Evolutionary conservation across 140 eudicot species (phyloP).

Genomic region (Ambrosia hybrid): DNA sequence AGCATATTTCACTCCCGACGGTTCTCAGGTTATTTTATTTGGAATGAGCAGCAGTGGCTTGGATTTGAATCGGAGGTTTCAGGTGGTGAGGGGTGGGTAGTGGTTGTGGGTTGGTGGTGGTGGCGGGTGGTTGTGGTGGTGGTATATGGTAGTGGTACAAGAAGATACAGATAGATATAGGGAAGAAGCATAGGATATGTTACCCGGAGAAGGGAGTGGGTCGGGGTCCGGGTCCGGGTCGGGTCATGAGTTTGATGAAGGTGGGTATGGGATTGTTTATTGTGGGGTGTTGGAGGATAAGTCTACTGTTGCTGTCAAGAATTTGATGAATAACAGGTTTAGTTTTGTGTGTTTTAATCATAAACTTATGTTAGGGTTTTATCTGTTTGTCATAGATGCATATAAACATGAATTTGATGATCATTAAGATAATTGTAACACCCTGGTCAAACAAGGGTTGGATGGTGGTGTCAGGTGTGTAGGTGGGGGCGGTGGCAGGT

Average conservation of each 20-base stretch:
- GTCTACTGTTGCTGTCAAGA: constrained; percentile 79
- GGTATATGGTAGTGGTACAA: constrained; percentile 14
- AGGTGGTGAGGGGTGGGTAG: too few species aligned
- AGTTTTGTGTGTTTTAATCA: not conserved
- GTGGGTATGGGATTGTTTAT: constrained; percentile 98
- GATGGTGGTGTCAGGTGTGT: too few species aligned
- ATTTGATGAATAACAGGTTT: constrained; percentile 92
- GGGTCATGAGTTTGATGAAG: constrained; percentile 73
- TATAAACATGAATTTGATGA: not conserved
- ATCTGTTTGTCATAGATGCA: not conserved
- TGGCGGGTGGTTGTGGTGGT: too few species aligned
- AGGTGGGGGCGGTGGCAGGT: too few species aligned
- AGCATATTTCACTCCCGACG: constrained; percentile 3
- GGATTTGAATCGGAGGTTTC: too few species aligned
- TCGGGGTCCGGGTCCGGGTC: constrained; percentile 36
- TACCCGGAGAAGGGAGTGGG: constrained; percentile 50
- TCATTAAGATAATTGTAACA: not conserved
- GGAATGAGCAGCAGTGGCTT: not conserved
- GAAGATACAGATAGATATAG: constrained; percentile 66
- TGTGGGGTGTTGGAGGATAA: constrained; percentile 61
- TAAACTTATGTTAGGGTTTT: not conserved
- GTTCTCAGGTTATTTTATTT: constrained; percentile 13
- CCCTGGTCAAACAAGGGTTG: too few species aligned
- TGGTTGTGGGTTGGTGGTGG: too few species aligned
- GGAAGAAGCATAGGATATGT: constrained; percentile 68